Conservation (phyloP, 192 early-diverging fungal species). For the Obelidium mucronatum region DNA sequence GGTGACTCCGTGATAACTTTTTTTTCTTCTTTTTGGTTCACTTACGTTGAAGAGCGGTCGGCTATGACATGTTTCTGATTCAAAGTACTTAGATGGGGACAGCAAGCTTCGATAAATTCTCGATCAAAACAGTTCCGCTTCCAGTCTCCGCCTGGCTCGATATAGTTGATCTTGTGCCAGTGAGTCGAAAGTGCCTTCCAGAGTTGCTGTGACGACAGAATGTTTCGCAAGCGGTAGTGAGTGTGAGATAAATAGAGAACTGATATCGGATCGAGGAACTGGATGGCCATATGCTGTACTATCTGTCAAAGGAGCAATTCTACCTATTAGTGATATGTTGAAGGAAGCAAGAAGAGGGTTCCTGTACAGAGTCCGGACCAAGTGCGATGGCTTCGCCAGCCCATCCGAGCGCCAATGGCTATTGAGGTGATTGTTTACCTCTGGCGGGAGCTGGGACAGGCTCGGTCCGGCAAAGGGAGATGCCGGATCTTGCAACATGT, state of each 20-base stretch:
- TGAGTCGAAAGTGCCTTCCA: neutral
- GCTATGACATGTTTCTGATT: neutral
- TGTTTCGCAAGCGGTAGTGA: neutral
- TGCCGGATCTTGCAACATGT: too few species aligned
- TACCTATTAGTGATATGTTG: too few species aligned
- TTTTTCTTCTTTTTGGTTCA: neutral
- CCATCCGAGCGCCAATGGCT: too few species aligned
- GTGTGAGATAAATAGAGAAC: neutral
- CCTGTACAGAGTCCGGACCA: too few species aligned
- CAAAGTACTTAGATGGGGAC: conserved; percentile 1
- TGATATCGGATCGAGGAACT: neutral
- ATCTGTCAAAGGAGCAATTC: too few species aligned
- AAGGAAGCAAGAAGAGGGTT: too few species aligned
- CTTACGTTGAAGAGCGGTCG: neutral
- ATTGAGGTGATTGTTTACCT: neutral
- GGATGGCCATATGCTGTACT: too few species aligned
- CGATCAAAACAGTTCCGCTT: conserved; percentile 1
- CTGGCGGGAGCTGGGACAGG: neutral
- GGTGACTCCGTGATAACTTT: neutral
- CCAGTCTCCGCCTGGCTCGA: neutral
- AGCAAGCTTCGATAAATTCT: neutral
- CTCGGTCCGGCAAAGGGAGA: too few species aligned
- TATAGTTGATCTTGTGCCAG: neutral
- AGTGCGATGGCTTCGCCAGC: too few species aligned
- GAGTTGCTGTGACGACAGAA: neutral